These are phyloP conservation scores for Daedaleopsis sinensis DNA, from an alignment of 768 basidiomycete genomes.

Conservation along the genomic window DNA sequence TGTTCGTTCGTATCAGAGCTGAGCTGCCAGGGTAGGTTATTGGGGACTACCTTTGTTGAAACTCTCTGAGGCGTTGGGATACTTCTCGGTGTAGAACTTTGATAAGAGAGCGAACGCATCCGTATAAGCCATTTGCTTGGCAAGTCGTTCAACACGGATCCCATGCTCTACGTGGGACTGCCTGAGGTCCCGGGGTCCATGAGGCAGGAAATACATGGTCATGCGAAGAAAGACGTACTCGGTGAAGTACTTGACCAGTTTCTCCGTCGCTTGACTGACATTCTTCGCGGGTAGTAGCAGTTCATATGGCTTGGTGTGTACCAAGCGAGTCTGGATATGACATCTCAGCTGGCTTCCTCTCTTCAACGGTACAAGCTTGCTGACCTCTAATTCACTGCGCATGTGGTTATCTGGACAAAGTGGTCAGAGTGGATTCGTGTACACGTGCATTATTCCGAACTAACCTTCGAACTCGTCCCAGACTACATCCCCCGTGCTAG, in stretches of 20 bases:
- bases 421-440: not conserved
- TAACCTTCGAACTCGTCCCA: slow-evolving; percentile 91
- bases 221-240: slow-evolving; percentile 44
- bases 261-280: slow-evolving; percentile 71
- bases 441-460: slow-evolving; percentile 4
- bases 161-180: slow-evolving; percentile 35
- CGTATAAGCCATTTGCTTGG: slow-evolving; percentile 56
- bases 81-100: slow-evolving; percentile 63
- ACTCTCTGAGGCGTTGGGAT: slow-evolving; percentile 42
- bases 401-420: slow-evolving; percentile 67
- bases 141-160: slow-evolving; percentile 67
- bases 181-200: not conserved
- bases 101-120: slow-evolving; percentile 72
- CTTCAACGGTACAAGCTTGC: slow-evolving; percentile 8
- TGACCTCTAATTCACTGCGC: slow-evolving; percentile 87
- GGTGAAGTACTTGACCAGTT: slow-evolving; percentile 74
- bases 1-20: slow-evolving; percentile 46
- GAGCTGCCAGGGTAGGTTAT: not conserved
- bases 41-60: slow-evolving; percentile 46
- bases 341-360: too few species aligned
- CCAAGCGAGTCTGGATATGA: slow-evolving; percentile 71
- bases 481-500: slow-evolving; percentile 89
- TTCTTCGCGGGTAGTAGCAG: slow-evolving; percentile 64
- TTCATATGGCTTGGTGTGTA: slow-evolving; percentile 84
- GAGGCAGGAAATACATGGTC: not conserved